These are phyloP conservation scores for Aspergillus neoniger DNA, from an alignment of 2,329 filamentous ascomycete genomes.

Conservation along the genomic window DNA sequence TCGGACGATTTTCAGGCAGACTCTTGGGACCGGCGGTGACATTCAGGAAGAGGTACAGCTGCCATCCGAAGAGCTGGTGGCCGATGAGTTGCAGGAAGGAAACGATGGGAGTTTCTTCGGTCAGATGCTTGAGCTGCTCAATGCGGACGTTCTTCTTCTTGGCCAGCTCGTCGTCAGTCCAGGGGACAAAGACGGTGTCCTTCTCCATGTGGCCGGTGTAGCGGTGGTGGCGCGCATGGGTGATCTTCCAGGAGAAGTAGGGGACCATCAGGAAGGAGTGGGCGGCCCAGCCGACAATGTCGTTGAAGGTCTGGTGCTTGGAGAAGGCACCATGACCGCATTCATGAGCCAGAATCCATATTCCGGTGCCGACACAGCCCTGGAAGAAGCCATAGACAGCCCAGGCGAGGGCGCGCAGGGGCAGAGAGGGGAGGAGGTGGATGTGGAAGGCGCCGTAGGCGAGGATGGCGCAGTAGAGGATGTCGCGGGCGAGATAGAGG, in stretches of 20 bases:
- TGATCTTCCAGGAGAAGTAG: conserved; percentile 73
- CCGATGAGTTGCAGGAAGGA: conserved; percentile 57
- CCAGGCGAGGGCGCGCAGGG: conserved; percentile 55
- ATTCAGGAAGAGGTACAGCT: conserved; percentile 65
- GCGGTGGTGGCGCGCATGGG: conserved; percentile 69
- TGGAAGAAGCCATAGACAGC: conserved; percentile 63
- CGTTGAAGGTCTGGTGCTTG: conserved; percentile 58
- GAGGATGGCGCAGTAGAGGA: conserved; percentile 52
- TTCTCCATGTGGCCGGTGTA: conserved; percentile 68
- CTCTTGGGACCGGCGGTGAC: conserved; percentile 53
- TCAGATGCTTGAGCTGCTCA: conserved; percentile 53
- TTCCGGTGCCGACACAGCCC: conserved; percentile 66
- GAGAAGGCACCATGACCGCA: conserved; percentile 71
- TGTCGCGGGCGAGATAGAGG: conserved; percentile 60
- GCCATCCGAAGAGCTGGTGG: conserved; percentile 68
- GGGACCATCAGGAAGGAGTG: conserved; percentile 68
- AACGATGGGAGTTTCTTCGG: conserved; percentile 64
- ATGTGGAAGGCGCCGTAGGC: conserved; percentile 58
- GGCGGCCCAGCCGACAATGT: conserved; percentile 63
- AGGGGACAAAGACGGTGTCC: conserved; percentile 66
- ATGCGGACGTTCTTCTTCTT: conserved; percentile 48
- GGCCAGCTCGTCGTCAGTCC: conserved; percentile 39
- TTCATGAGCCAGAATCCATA: conserved; percentile 73
- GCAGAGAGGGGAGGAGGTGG: conserved; percentile 50
- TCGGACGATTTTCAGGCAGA: conserved; percentile 34